phyloP scores from a whole-genome alignment of 352 stramenopile species.

The Phytophthora parvispora region DNA sequence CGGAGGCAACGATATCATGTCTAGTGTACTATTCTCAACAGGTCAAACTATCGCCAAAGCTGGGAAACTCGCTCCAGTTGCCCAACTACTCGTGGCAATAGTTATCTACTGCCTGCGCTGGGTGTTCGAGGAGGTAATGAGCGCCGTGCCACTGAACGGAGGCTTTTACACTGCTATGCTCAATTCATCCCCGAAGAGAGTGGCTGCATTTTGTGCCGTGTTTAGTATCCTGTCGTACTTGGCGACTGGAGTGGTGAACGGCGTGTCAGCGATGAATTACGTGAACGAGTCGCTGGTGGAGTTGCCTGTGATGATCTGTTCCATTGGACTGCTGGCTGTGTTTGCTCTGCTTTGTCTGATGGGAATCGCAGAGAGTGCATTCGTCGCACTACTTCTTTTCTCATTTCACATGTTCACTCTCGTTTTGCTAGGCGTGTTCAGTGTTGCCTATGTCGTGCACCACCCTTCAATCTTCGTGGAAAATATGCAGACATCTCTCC shows the following conservation, averaged over 20 bases:
- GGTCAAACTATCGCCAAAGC: conserved; percentile 61
- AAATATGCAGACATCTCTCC: conserved; percentile 73
- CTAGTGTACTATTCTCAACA: conserved; percentile 82
- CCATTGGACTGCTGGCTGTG: conserved; percentile 65
- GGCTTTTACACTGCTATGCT: conserved; percentile 93
- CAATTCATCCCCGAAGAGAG: conserved; percentile 90
- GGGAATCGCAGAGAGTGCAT: conserved; percentile 87
- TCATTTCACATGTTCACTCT: conserved; percentile 79
- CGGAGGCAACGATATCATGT: conserved; percentile 93
- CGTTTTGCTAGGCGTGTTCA: conserved; percentile 54
- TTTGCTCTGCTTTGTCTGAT: conserved; percentile 84
- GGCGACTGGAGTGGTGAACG: conserved; percentile 80
- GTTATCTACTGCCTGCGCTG: conserved; percentile 73
- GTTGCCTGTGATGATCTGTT: conserved; percentile 49
- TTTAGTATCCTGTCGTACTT: conserved; percentile 92
- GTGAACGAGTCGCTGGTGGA: conserved; percentile 73
- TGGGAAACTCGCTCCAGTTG: conserved; percentile 84
- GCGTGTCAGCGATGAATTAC: conserved; percentile 87
- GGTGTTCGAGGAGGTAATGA: conserved; percentile 93
- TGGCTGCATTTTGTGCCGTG: conserved; percentile 80
- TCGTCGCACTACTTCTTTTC: conserved; percentile 87
- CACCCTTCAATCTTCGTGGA: conserved; percentile 69
- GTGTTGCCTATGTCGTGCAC: conserved; percentile 63
- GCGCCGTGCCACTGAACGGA: conserved; percentile 91
- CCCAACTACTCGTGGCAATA: conserved; percentile 75